These are phyloP conservation scores for Pichia californica DNA, from an alignment of 805 yeast species.

Conservation along the genomic window DNA sequence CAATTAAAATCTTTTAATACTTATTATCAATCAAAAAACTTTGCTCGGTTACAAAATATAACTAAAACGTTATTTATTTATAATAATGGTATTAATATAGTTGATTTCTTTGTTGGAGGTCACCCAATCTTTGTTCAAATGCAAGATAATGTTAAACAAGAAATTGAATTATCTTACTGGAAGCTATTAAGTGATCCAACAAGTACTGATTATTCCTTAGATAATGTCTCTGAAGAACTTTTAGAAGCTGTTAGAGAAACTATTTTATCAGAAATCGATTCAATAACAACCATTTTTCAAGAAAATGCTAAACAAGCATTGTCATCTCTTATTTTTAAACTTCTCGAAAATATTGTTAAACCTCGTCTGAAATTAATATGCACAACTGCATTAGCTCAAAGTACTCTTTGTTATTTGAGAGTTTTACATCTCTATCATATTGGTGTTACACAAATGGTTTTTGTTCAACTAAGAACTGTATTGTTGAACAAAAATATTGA, in stretches of 20 bases:
- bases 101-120: constrained; percentile 74
- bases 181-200: constrained; percentile 53
- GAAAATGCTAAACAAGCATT: constrained; percentile 56
- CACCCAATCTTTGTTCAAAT: constrained; percentile 58
- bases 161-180: constrained; percentile 41
- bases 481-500: constrained; percentile 43
- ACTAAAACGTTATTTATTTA: constrained; percentile 71
- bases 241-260: constrained; percentile 53
- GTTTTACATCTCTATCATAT: constrained; percentile 62
- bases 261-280: constrained; percentile 64
- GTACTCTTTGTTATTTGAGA: constrained; percentile 70
- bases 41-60: constrained; percentile 64
- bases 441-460: constrained; percentile 45
- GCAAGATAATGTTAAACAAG: constrained; percentile 27
- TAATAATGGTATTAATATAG: constrained; percentile 80
- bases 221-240: constrained; percentile 44
- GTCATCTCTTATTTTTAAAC: constrained; percentile 62
- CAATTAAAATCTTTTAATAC: constrained; percentile 64
- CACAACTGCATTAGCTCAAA: constrained; percentile 53
- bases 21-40: constrained; percentile 66
- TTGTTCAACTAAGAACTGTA: constrained; percentile 58
- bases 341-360: constrained; percentile 66
- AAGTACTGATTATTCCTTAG: constrained; percentile 40
- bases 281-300: constrained; percentile 64
- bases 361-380: constrained; percentile 51